Conservation (phyloP, 2,329 filamentous ascomycete species). For the Colletotrichum aenigma region DNA sequence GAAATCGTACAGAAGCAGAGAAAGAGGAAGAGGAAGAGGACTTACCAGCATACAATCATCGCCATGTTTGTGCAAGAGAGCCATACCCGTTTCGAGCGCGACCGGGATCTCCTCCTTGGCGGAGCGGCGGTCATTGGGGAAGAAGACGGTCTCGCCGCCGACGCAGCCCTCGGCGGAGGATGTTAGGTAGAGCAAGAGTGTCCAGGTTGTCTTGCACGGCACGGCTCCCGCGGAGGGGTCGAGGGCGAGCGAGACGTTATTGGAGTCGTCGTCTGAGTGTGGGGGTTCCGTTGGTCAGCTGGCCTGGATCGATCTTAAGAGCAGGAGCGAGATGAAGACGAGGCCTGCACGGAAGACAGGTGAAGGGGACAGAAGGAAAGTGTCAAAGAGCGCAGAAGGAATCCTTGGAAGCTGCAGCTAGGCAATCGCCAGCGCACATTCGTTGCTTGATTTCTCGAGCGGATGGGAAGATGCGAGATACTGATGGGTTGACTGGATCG, state of each 20-base stretch:
- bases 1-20: neutral
- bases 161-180: constrained; percentile 64
- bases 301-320: neutral
- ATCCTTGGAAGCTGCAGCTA: neutral
- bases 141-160: constrained; percentile 92
- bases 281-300: constrained; percentile 8
- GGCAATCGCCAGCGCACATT: neutral
- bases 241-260: constrained; percentile 55
- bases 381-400: neutral
- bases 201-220: constrained; percentile 82
- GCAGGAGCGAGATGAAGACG: neutral
- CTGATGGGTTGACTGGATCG: constrained; percentile 6
- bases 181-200: constrained; percentile 85
- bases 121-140: constrained; percentile 68
- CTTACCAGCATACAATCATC: constrained; percentile 81
- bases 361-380: constrained; percentile 1
- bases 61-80: constrained; percentile 87
- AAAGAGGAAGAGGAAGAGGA: constrained; percentile 16
- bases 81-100: constrained; percentile 80
- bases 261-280: constrained; percentile 81
- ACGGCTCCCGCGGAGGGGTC: constrained; percentile 36
- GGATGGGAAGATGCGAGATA: neutral
- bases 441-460: neutral
- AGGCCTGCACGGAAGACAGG: constrained; percentile 14
- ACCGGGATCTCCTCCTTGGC: constrained; percentile 72